Evolutionary conservation across 2,329 filamentous ascomycete genomes (phyloP), one percentile per base, ranked within the genome.

Genomic region (Hypoxylon sp.): DNA sequence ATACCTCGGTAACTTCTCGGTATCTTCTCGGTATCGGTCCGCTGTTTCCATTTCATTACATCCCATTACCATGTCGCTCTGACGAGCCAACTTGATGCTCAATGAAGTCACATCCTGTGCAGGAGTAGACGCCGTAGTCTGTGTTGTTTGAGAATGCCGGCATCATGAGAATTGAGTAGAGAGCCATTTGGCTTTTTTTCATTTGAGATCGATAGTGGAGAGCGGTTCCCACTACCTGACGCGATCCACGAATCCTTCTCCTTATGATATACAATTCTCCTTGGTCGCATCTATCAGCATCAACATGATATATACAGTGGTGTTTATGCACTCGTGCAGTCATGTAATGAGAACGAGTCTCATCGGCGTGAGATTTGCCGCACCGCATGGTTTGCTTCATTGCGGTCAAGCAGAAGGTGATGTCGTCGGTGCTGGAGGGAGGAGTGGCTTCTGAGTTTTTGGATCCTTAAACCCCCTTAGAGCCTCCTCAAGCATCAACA

Each of bases 401-500:
- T 31, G 6, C 19, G 6, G 2, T 48, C 67, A 67, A 9, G 63
- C 46, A n/a, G 71, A 57, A 24, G 73, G 62, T 31, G 74, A 73
- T 44, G 73, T 55, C n/a, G 72, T 74, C 5, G 80, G 73, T 14
- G 75, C 71, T 17, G 74, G 70, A 17, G 85, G 82, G 24, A 88
- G 74, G 48, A 89, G 73, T 2, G 87, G 86, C 73, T 83, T 80
- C 70, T 88, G 88, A 39, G 86, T 88, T 78, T 86, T 88, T 22
- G 86, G 85, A 48, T 89, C 86, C 71, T 83, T 85, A 70, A 86
- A 79, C 4, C 78, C 79, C 69, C 84, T 80, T 59, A 89, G 74
- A 13, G 85, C 84, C 51, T 86, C 83, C 77, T 90, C 88, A 55
- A 91, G 76, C 57, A 82, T 78, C 54, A 85, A 78, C 39, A 89